These are phyloP conservation scores for Quercus berberidifolia DNA, from an alignment of 306 rosid genomes.

Conservation along the genomic window DNA sequence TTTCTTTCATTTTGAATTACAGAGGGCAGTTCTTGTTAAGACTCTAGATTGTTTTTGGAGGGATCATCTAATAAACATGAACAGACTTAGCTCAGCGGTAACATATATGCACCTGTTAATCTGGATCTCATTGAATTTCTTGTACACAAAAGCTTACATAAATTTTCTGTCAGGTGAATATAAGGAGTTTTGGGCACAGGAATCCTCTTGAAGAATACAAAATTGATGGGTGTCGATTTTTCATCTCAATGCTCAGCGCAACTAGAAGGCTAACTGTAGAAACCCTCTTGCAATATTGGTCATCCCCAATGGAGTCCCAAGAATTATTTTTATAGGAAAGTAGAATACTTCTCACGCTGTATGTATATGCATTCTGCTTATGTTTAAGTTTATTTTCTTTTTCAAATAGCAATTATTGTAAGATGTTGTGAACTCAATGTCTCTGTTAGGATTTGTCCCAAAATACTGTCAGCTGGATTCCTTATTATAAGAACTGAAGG, in stretches of 20 bases:
- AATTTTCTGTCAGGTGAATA: conserved; percentile 69
- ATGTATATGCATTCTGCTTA: background rate
- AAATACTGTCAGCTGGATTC: background rate
- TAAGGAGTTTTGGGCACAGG: conserved; percentile 96
- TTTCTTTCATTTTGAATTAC: conserved; percentile 17
- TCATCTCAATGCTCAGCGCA: conserved; percentile 96
- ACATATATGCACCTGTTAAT: conserved; percentile 4
- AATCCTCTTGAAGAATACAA: conserved; percentile 98
- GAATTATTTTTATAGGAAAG: conserved; percentile 43
- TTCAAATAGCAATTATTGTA: background rate
- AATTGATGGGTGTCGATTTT: conserved; percentile 94
- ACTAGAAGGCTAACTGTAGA: conserved; percentile 92
- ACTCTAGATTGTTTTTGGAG: conserved; percentile 96
- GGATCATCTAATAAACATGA: conserved; percentile 98
- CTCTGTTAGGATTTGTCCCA: background rate
- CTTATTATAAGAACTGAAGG: background rate
- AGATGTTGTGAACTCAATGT: background rate
- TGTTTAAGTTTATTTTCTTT: background rate
- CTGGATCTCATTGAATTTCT: conserved; percentile 23
- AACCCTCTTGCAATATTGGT: conserved; percentile 81
- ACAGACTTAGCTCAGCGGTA: conserved; percentile 95
- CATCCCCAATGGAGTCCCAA: conserved; percentile 83
- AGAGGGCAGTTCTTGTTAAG: conserved; percentile 95
- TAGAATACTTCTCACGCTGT: background rate
- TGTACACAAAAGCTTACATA: conserved; percentile 21